phyloP scores from a whole-genome alignment of 305 asterid genomes.

The Fraxinus albicans region DNA sequence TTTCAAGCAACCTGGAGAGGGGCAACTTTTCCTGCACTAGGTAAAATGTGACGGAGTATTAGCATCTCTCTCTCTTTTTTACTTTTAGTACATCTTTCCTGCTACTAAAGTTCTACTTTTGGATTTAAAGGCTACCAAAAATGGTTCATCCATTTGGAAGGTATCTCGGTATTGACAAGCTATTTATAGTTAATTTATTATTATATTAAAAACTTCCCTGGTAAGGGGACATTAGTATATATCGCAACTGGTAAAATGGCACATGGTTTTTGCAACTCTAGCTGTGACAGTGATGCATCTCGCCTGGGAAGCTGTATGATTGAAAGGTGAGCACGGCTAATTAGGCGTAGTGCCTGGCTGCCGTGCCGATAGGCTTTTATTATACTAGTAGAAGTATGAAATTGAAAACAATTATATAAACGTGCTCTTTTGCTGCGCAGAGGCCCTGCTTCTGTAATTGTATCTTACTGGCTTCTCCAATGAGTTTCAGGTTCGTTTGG shows the following conservation, averaged over 20 bases:
- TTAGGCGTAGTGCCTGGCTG: constrained; percentile 94
- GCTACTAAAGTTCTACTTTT: constrained; percentile 69
- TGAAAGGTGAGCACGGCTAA: constrained; percentile 99
- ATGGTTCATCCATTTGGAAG: constrained; percentile 70
- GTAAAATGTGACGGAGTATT: constrained; percentile 69
- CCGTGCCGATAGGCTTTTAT: constrained; percentile 90
- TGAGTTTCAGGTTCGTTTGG: constrained; percentile 84
- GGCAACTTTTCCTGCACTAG: constrained; percentile 57
- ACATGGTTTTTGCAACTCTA: constrained; percentile 72
- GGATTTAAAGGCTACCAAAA: constrained; percentile 75
- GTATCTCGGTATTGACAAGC: constrained; percentile 61
- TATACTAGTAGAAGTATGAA: constrained; percentile 29
- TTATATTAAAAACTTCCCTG: constrained; percentile 59
- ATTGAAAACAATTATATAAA: constrained; percentile 19
- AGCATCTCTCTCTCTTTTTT: constrained; percentile 56
- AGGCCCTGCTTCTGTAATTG: constrained; percentile 14
- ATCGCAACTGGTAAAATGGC: constrained; percentile 76
- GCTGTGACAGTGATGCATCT: constrained; percentile 96
- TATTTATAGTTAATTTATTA: constrained; percentile 39
- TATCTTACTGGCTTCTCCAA: constrained; percentile 26
- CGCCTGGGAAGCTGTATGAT: constrained; percentile 81
- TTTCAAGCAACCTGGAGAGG: constrained; percentile 63
- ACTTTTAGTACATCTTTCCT: constrained; percentile 53
- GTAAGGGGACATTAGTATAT: constrained; percentile 92
- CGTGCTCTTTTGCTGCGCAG: constrained; percentile 8